Conservation (phyloP, 805 yeast genomes). For the Huiozyma naganishii region DNA sequence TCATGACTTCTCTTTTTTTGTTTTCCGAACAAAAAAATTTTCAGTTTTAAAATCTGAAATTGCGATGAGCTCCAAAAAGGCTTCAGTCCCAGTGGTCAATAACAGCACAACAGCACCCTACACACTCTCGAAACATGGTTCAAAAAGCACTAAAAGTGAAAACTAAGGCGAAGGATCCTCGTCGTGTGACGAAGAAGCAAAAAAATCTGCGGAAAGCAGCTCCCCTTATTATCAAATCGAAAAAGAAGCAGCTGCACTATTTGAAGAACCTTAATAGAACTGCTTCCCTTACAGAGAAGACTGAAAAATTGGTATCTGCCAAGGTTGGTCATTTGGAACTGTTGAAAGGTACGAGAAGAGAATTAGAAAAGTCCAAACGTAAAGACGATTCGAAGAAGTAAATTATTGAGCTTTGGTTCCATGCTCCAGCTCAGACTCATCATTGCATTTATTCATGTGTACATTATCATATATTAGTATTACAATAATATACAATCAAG, state of each 20-base stretch:
- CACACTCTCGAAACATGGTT: slow-evolving; percentile 37
- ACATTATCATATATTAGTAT: background rate
- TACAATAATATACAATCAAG: background rate
- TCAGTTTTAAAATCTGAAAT: too few species aligned
- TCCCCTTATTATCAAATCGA: slow-evolving; percentile 61
- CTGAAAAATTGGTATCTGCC: slow-evolving; percentile 79
- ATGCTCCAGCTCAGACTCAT: background rate
- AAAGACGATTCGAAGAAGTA: slow-evolving; percentile 2
- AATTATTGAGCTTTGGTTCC: background rate
- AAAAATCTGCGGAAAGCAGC: slow-evolving; percentile 59
- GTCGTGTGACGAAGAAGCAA: slow-evolving; percentile 48
- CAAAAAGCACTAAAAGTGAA: slow-evolving; percentile 59
- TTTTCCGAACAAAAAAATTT: too few species aligned
- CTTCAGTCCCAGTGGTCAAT: too few species aligned
- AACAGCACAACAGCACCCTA: too few species aligned
- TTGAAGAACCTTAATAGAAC: slow-evolving; percentile 47
- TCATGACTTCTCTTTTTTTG: too few species aligned
- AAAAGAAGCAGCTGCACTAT: slow-evolving; percentile 42
- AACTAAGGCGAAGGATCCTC: slow-evolving; percentile 30
- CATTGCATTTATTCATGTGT: background rate
- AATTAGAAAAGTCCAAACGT: slow-evolving; percentile 45
- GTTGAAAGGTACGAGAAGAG: slow-evolving; percentile 81
- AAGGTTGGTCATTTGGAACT: slow-evolving; percentile 91
- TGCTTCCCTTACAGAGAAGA: slow-evolving; percentile 39
- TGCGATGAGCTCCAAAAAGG: too few species aligned